Evolutionary conservation across 495 filamentous ascomycete genomes (phyloP).

Genomic region (Hypoxylon fragiforme): DNA sequence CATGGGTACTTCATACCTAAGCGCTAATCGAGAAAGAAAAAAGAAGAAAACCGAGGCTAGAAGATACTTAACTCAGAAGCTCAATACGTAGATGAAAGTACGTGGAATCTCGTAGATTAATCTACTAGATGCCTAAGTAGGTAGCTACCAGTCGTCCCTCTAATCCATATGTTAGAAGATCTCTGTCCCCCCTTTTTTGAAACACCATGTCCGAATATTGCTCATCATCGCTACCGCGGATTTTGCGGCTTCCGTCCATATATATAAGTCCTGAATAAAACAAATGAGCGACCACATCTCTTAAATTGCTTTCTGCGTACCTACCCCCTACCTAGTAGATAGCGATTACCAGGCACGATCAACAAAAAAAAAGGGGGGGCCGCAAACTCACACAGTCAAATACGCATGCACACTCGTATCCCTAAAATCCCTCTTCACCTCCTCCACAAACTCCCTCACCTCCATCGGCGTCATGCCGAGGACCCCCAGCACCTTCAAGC

Average conservation of each 20-base stretch:
- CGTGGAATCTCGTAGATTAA: no score
- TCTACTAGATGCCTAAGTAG: no score
- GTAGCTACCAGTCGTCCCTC: no score
- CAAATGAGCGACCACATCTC: not conserved
- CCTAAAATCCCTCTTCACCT: slow-evolving; percentile 34
- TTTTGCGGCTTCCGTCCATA: slow-evolving; percentile 19
- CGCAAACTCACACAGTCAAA: slow-evolving; percentile 36
- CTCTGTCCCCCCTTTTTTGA: no score
- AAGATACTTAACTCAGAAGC: no score
- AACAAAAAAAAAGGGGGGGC: not conserved
- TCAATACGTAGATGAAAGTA: no score
- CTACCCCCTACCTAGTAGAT: no score
- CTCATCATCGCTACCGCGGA: not conserved
- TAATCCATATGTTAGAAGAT: not conserved
- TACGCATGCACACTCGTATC: slow-evolving; percentile 37
- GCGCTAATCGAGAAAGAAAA: no score
- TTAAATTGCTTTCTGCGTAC: not conserved
- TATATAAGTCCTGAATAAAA: slow-evolving; percentile 29
- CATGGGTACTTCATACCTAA: no score
- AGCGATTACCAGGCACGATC: no score
- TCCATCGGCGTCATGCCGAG: slow-evolving; percentile 32
- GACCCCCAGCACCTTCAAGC: slow-evolving; percentile 33
- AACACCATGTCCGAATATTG: no score
- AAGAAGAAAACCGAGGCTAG: no score
- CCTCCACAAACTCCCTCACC: slow-evolving; percentile 33